Conservation (phyloP, 148 eudicot genomes). For the Heliosperma pusillum region DNA sequence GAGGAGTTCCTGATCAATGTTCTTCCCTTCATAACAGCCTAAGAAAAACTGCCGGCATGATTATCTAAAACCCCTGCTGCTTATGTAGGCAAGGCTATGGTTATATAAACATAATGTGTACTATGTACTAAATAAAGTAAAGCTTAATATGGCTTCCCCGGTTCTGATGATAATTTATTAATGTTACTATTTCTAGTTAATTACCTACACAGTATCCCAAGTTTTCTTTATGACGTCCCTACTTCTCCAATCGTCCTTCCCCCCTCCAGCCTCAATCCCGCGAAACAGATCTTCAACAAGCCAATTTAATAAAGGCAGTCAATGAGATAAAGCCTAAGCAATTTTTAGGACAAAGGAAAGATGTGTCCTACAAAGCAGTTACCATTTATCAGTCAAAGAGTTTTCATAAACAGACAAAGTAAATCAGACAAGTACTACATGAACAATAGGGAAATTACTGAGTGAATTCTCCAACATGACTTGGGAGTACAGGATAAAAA, state of each 20-base stretch:
- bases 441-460: neutral
- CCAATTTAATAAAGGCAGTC: neutral
- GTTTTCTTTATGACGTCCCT: neutral
- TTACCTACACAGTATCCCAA: neutral
- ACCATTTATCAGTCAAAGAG: no score
- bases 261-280: no score
- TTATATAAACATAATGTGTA: neutral
- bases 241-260: neutral
- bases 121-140: conserved; percentile 7
- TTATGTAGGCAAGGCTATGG: neutral
- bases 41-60: neutral
- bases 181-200: neutral
- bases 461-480: neutral
- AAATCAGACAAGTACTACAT: neutral
- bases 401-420: neutral
- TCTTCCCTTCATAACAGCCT: conserved; percentile 69
- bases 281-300: neutral
- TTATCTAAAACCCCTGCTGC: neutral
- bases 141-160: conserved; percentile 2
- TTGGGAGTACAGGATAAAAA: neutral
- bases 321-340: neutral
- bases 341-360: neutral
- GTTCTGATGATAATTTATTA: neutral
- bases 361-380: no score
- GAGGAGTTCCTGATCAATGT: conserved; percentile 70